A percentile compares a stretch with the other conserved stretches of the same genome.
Conservation (phyloP, 495 filamentous ascomycete species). For the Aspergillus indologenus region DNA sequence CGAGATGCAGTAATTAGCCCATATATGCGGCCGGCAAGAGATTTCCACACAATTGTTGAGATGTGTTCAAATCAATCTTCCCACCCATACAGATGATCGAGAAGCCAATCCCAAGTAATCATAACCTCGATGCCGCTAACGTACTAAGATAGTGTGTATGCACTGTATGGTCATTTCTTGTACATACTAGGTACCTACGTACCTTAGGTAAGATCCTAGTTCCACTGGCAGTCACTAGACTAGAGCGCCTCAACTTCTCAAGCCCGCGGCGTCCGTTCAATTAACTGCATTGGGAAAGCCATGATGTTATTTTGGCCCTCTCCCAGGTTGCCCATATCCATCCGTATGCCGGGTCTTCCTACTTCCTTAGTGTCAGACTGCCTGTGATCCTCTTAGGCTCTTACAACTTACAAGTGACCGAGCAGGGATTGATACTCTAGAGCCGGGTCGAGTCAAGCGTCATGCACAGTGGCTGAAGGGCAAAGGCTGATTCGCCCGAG, state of each 20-base stretch:
- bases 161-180: conserved; percentile 21
- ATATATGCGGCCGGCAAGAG: conserved; percentile 3
- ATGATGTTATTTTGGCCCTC: conserved; percentile 7
- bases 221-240: neutral
- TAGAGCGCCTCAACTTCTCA: neutral
- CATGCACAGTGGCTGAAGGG: conserved; percentile 20
- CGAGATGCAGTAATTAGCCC: neutral
- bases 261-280: neutral
- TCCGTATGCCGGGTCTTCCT: neutral
- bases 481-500: conserved; percentile 20
- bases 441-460: conserved; percentile 22
- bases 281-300: neutral
- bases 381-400: too few relatives aligned
- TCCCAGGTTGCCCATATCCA: neutral
- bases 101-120: neutral
- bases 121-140: conserved; percentile 11
- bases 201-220: neutral
- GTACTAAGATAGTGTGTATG: too few relatives aligned
- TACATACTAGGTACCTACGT: neutral
- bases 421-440: conserved; percentile 16
- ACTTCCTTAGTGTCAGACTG: neutral
- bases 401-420: neutral
- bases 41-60: conserved; percentile 5
- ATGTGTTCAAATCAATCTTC: conserved; percentile 5
- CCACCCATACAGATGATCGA: neutral